These are phyloP conservation scores for Pleurotus platypus DNA, from an alignment of 768 basidiomycete species.

Conservation along the genomic window DNA sequence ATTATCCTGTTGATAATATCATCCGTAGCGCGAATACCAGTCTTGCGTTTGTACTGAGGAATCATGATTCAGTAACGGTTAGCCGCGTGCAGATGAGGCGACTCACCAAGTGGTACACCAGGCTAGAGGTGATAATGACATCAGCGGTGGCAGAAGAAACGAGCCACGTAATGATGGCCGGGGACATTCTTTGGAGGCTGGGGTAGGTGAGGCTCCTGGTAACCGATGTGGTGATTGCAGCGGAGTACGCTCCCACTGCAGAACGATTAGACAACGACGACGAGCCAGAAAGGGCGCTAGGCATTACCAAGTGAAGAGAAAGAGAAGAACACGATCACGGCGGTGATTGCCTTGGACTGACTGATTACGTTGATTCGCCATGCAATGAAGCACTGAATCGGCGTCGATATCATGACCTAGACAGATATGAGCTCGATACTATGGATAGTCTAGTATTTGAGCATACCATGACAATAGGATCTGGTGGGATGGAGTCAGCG, in stretches of 20 bases:
- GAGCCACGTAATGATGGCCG: constrained; percentile 7
- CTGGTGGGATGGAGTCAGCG: not conserved
- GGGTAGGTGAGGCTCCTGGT: not conserved
- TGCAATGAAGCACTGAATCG: constrained; percentile 8
- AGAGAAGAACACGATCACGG: constrained; percentile 4
- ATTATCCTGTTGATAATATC: constrained; percentile 7
- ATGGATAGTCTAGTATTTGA: not conserved
- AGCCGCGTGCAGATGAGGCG: not conserved
- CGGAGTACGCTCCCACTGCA: not conserved
- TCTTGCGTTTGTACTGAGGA: not conserved
- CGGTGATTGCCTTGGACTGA: not conserved
- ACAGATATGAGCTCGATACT: not conserved
- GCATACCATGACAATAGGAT: constrained; percentile 9
- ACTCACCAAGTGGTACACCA: constrained; percentile 8
- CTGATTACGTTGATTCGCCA: constrained; percentile 10
- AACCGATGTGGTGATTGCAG: not conserved
- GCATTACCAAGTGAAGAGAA: constrained; percentile 6
- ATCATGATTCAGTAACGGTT: too few relatives aligned
- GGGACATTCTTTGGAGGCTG: not conserved
- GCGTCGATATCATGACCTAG: constrained; percentile 11
- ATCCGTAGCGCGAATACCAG: constrained; percentile 2
- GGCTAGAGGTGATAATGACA: constrained; percentile 6
- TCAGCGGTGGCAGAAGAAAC: constrained; percentile 6
- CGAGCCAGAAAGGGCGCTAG: not conserved
- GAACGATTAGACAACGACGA: not conserved